These are phyloP conservation scores for Conticribra weissflogii DNA, from an alignment of 108 stramenopile species.

Conservation along the genomic window DNA sequence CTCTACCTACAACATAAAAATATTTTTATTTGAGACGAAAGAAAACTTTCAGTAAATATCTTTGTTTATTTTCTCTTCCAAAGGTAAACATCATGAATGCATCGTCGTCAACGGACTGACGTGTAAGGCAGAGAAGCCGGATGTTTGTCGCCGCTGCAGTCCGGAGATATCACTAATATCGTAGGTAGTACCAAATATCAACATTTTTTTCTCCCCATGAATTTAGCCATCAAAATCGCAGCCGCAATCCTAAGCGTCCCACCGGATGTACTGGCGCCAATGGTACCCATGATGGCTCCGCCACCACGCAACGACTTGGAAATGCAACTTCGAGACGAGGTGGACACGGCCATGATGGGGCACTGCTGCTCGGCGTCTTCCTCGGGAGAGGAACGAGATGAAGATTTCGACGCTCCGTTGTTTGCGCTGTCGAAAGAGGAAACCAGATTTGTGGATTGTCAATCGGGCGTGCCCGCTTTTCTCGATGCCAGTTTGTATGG, in stretches of 20 bases:
- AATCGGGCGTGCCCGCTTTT: slow-evolving; percentile 23
- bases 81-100: too few relatives aligned
- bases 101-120: too few relatives aligned
- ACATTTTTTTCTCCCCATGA: too few relatives aligned
- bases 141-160: too few relatives aligned
- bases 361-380: slow-evolving; percentile 27
- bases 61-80: too few relatives aligned
- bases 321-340: slow-evolving; percentile 41
- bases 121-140: too few relatives aligned
- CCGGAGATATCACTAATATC: too few relatives aligned
- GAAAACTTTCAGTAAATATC: too few relatives aligned
- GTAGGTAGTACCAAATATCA: too few relatives aligned
- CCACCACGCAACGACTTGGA: slow-evolving; percentile 46
- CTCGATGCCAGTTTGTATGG: slow-evolving; percentile 16
- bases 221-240: slow-evolving; percentile 51
- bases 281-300: slow-evolving; percentile 64
- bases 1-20: too few relatives aligned
- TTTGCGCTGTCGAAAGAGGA: slow-evolving; percentile 43
- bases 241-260: slow-evolving; percentile 60
- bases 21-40: too few relatives aligned
- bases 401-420: slow-evolving; percentile 12
- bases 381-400: neutral
- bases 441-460: slow-evolving; percentile 40
- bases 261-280: slow-evolving; percentile 58
- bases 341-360: slow-evolving; percentile 36